phyloP scores from a whole-genome alignment of 495 filamentous ascomycete genomes.

The Trichoderma reesei region DNA sequence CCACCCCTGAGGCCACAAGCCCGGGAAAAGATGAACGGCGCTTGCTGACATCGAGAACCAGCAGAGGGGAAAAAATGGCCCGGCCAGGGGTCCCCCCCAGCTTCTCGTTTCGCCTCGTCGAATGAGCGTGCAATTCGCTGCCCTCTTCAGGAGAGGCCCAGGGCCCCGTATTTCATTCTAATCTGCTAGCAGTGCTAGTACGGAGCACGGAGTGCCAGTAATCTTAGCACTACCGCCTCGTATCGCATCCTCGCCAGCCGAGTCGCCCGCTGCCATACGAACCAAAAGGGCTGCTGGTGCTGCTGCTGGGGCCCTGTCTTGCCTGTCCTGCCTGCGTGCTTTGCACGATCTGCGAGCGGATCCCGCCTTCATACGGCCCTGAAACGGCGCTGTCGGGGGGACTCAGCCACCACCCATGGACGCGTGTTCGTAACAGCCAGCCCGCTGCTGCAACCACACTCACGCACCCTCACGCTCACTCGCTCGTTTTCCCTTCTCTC shows the following conservation, averaged over 20 bases:
- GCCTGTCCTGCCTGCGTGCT: neutral
- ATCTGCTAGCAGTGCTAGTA: neutral
- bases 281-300: neutral
- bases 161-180: constrained; percentile 8
- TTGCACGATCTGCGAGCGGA: constrained; percentile 8
- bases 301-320: no score
- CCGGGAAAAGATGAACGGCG: neutral
- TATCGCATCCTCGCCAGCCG: neutral
- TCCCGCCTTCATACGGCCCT: constrained; percentile 2
- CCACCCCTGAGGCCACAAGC: neutral
- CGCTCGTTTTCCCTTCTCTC: neutral
- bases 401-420: constrained; percentile 8
- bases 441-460: neutral
- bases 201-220: neutral
- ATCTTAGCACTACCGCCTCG: neutral
- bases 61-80: neutral
- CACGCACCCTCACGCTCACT: neutral
- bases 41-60: neutral
- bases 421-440: neutral
- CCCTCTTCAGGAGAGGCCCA: constrained; percentile 3
- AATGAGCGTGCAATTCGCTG: neutral
- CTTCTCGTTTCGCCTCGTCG: constrained; percentile 4
- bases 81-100: neutral
- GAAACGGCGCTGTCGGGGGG: constrained; percentile 5
- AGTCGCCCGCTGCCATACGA: neutral